phyloP scores from a whole-genome alignment of 805 yeast genomes.

The Wickerhamiella bombiphila region DNA sequence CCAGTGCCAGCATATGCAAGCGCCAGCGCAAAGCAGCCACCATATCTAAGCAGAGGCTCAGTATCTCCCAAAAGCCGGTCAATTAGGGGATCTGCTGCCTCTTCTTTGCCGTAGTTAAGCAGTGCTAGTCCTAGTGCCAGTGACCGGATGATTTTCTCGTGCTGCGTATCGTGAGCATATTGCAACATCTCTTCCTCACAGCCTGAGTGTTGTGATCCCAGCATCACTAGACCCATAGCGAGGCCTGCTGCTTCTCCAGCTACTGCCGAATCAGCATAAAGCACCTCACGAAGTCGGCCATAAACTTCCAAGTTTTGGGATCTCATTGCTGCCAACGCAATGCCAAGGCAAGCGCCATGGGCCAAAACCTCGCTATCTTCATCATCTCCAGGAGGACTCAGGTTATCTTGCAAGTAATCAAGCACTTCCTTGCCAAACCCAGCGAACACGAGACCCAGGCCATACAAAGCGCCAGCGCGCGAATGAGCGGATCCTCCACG shows the following conservation, averaged over 20 bases:
- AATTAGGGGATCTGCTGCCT: constrained; percentile 56
- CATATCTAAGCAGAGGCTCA: constrained; percentile 77
- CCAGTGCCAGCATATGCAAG: constrained; percentile 97
- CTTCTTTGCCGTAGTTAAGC: constrained; percentile 74
- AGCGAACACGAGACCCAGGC: constrained; percentile 84
- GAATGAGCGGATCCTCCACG: constrained; percentile 63
- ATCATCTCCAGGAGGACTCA: constrained; percentile 34
- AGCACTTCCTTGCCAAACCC: constrained; percentile 82
- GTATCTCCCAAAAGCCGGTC: constrained; percentile 55
- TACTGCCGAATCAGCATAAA: constrained; percentile 80
- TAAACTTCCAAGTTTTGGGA: constrained; percentile 58
- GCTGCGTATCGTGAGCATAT: constrained; percentile 90
- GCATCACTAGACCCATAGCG: constrained; percentile 90
- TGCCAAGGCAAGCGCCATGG: constrained; percentile 92
- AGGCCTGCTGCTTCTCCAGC: constrained; percentile 95
- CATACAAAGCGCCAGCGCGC: constrained; percentile 90
- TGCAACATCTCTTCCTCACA: constrained; percentile 69
- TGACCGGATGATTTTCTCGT: constrained; percentile 90
- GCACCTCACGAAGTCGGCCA: constrained; percentile 67
- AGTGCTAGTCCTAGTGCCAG: constrained; percentile 79
- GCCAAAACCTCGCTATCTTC: constrained; percentile 68
- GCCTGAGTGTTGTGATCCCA: constrained; percentile 67
- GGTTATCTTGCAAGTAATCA: constrained; percentile 57
- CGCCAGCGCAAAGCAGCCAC: constrained; percentile 90
- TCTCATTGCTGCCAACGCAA: constrained; percentile 96